Base-by-base conservation (phyloP, 2,329 filamentous ascomycete genomes). In the Calcarisporium arbuscula region DNA sequence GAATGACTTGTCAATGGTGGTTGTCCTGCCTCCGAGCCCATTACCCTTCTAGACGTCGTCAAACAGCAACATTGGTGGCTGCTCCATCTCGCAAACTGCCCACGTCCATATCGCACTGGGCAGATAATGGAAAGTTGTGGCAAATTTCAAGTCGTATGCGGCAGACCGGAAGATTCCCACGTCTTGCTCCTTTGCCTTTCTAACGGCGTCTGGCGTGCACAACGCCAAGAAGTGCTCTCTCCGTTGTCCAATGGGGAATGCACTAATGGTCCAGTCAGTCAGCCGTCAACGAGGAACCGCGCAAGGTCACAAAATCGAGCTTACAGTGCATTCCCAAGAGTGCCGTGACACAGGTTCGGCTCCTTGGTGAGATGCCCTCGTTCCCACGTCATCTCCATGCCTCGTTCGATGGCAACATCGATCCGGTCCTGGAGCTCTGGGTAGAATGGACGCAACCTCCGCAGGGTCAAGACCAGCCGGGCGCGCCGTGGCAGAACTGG, bases 401-500 rank as follows among this genome's bases (percentile, higher is more conserved):
- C 74, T 32, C 65, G 70, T 7, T 47, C 52, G 12, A 81, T 65
- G 2, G 72, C 70, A 17, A 48, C 53, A 16, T 74, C 68, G 36
- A 82, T 77, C 29, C 65, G 65, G 0, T 64, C 60, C 17, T 66
- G 54, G 7, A 82, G 58, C 2, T 59, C 60, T 0, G 75, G 70
- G 39, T 80, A 82, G 50, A 72, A 64, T 7, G 67, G 61, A 32
- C 64, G 61, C 33, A 84, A 64, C 2, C 72, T 70, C 5, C 68
- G 47, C 8, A 85, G 62, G 6, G 75, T 78, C 20, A 71, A 58
- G 8, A 82, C 58, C 16, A 82, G 70, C 80, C 80, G 3, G 80
- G 74, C 1, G 75, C 76, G 4, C 80, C 80, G 47, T 83, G 80
- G 48, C 78, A 84, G 55, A 80, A 78, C 49, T 83, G 78, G 6